Conservation (phyloP, 495 filamentous ascomycete species). For the Paragyromitra xinjiangensis region DNA sequence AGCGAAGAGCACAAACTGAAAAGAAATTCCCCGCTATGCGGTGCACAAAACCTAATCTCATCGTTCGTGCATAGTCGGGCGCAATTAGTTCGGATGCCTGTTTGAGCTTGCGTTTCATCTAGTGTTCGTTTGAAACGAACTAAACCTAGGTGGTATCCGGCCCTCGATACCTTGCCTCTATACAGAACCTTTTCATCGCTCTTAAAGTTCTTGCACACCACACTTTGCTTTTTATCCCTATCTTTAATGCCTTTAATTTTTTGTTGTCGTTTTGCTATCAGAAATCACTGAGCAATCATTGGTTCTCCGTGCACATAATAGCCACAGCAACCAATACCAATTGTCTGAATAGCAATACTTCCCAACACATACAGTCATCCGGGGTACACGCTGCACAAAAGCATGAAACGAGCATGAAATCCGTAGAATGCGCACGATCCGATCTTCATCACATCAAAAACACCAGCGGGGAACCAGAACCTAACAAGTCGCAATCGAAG, state of each 20-base stretch:
- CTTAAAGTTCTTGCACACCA: not conserved
- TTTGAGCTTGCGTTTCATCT: constrained; percentile 14
- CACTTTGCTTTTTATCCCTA: not conserved
- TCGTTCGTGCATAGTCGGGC: not conserved
- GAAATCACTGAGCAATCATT: not conserved
- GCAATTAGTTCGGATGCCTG: not conserved
- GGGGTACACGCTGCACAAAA: not conserved
- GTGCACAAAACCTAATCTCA: constrained; percentile 8
- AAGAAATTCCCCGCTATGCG: constrained; percentile 2
- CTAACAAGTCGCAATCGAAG: constrained; percentile 6
- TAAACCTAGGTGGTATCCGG: not conserved
- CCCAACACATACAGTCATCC: not conserved
- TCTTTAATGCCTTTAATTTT: not conserved
- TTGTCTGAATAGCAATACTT: not conserved
- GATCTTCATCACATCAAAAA: not conserved
- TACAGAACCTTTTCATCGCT: not conserved
- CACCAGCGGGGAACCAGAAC: not conserved
- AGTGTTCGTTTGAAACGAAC: not conserved
- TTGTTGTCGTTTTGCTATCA: not conserved
- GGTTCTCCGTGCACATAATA: not conserved
- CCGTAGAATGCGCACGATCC: not conserved
- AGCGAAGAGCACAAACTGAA: constrained; percentile 19
- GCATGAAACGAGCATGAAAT: not conserved
- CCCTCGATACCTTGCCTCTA: not conserved
- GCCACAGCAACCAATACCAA: no score